Percentiles rank a stretch among this genome's conserved stretches.
Evolutionary conservation across 1,284 basidiomycete species (phyloP).

Genomic region (Naganishia cerealis): DNA sequence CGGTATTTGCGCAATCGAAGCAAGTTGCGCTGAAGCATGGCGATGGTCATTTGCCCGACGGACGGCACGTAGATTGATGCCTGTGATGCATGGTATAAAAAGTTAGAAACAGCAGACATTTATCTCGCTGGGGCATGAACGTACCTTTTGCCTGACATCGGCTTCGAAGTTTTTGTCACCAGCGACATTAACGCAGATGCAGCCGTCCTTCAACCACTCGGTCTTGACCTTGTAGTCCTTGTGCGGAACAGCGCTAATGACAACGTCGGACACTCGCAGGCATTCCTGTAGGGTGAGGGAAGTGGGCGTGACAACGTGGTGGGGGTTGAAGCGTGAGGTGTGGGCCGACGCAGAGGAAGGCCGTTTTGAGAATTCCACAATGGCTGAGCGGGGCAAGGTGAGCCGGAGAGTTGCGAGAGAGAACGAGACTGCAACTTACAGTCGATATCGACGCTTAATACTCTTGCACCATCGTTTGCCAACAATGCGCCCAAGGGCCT

Average conservation of each 20-base stretch:
- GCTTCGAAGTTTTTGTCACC: constrained; percentile 96
- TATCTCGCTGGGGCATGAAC: background rate
- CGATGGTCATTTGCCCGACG: constrained; percentile 93
- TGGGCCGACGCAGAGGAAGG: constrained; percentile 55
- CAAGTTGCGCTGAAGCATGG: constrained; percentile 94
- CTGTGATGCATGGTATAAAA: constrained; percentile 54
- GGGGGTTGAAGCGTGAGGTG: constrained; percentile 66
- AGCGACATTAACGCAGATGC: constrained; percentile 87
- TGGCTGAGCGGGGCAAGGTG: constrained; percentile 47
- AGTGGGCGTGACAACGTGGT: constrained; percentile 73
- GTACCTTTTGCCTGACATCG: constrained; percentile 81
- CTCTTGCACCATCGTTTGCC: constrained; percentile 91
- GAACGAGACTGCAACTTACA: constrained; percentile 56
- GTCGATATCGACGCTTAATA: constrained; percentile 91
- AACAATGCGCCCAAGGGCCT: constrained; percentile 89
- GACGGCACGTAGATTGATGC: constrained; percentile 88
- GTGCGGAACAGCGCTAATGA: constrained; percentile 84
- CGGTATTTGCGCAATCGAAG: constrained; percentile 34
- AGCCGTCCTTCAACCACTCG: constrained; percentile 84
- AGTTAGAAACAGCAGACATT: background rate
- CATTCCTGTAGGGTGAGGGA: constrained; percentile 69
- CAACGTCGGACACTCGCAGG: constrained; percentile 78
- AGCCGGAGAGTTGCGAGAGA: background rate
- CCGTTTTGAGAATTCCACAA: constrained; percentile 73
- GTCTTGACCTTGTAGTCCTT: constrained; percentile 88